phyloP scores from a whole-genome alignment of 768 basidiomycete genomes.

The Rhodotorula taiwanensis region DNA sequence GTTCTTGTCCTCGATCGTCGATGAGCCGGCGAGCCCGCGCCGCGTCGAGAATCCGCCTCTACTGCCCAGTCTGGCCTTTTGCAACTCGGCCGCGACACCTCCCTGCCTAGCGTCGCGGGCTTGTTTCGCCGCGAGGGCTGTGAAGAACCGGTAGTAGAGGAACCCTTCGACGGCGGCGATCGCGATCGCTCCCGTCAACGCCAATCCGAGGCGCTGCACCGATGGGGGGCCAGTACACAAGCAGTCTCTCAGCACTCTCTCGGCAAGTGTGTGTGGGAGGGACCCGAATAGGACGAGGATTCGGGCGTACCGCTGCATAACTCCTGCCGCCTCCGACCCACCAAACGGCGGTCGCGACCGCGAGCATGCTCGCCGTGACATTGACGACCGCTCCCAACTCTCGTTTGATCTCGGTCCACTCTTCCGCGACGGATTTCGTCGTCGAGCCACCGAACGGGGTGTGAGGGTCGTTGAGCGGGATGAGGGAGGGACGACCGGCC shows the following conservation, averaged over 20 bases:
- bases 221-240: too few species aligned
- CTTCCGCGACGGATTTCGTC: slow-evolving; percentile 25
- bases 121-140: not conserved
- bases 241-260: too few species aligned
- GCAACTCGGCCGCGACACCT: too few species aligned
- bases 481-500: slow-evolving; percentile 4
- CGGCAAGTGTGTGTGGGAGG: too few species aligned
- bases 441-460: not conserved
- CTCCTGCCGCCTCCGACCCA: slow-evolving; percentile 35
- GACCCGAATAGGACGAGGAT: not conserved
- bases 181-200: slow-evolving; percentile 29
- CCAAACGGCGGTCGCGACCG: slow-evolving; percentile 36
- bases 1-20: too few species aligned
- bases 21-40: too few species aligned
- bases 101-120: not conserved
- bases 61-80: too few species aligned
- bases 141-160: slow-evolving; percentile 39
- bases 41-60: too few species aligned
- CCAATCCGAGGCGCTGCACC: slow-evolving; percentile 31
- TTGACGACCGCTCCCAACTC: slow-evolving; percentile 39
- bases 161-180: slow-evolving; percentile 39
- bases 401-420: slow-evolving; percentile 37
- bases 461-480: slow-evolving; percentile 16
- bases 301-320: slow-evolving; percentile 16
- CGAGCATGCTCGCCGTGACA: slow-evolving; percentile 36